A percentile compares a stretch with the other conserved stretches of the same genome.
phyloP scores from a whole-genome alignment of 2,329 filamentous ascomycete genomes.

The Aspergillus unguis region DNA sequence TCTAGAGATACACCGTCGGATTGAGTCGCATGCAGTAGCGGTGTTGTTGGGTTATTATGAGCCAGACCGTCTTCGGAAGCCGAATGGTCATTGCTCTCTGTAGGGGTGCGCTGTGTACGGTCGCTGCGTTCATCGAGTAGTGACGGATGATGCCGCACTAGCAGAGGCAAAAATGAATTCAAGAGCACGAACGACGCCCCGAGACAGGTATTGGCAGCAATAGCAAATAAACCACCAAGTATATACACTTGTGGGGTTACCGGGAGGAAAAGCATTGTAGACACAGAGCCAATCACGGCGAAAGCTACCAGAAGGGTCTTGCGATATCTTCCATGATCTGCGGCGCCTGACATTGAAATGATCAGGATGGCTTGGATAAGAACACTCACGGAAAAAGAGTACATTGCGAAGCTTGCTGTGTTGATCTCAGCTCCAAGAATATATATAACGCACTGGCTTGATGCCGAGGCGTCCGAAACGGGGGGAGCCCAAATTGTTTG shows the following conservation, averaged over 20 bases:
- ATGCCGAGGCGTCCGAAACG: slow-evolving; percentile 26
- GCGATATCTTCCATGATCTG: slow-evolving; percentile 88
- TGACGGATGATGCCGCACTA: slow-evolving; percentile 79
- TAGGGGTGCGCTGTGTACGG: background rate
- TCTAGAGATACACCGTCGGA: slow-evolving; percentile 5
- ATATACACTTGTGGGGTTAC: slow-evolving; percentile 73
- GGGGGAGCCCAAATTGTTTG: background rate
- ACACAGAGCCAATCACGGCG: slow-evolving; percentile 72
- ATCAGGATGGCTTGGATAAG: slow-evolving; percentile 84
- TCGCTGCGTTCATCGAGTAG: slow-evolving; percentile 34
- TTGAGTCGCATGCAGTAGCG: slow-evolving; percentile 24
- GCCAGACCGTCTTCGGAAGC: background rate
- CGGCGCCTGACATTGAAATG: slow-evolving; percentile 92
- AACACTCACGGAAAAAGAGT: slow-evolving; percentile 92
- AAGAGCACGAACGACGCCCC: slow-evolving; percentile 92
- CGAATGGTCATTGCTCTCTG: slow-evolving; percentile 14
- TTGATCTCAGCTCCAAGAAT: slow-evolving; percentile 84
- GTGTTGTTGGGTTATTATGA: slow-evolving; percentile 19
- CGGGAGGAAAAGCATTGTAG: slow-evolving; percentile 85
- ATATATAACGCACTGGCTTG: slow-evolving; percentile 74
- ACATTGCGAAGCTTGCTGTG: slow-evolving; percentile 96
- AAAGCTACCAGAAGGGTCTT: slow-evolving; percentile 86
- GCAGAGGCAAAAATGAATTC: slow-evolving; percentile 88
- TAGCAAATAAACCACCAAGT: slow-evolving; percentile 76
- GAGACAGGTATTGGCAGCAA: slow-evolving; percentile 89